Evolutionary conservation across 2,329 filamentous ascomycete genomes (phyloP), one percentile per base, ranked within the genome.

Genomic region (Byssoonygena ceratinophila): DNA sequence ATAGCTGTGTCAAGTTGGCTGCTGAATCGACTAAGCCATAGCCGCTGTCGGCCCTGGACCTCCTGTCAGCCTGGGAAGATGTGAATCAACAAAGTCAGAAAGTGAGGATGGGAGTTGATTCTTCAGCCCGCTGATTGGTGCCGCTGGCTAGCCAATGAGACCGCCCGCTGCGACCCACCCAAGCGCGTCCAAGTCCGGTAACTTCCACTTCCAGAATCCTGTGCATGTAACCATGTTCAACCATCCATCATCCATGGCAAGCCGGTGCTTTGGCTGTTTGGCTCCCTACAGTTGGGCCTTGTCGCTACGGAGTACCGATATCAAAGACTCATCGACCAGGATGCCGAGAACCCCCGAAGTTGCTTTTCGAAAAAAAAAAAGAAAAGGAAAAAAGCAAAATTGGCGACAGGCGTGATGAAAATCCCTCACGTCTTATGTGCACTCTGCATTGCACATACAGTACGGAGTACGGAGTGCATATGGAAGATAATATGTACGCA

Each of bases 341-440:
- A 16, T 45, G 14, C 25, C 25, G 41, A 32, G n/a, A 31, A 46
- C 7, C 12, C 20, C 1, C 31, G 9, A 34, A 22, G 44, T 31
- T 16, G 41, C 27, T 44, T 31, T 27, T 27, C 7, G 39, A 44
- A 44, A 9, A 29, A 20, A 46, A 36, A 36, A 12, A 3, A 36
- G 23, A 34, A 22, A n/a, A n/a, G n/a, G n/a, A 9, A 29, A 20
- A 46, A 36, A 36, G 18, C n/a, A 36, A 34, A 34, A 22, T 4
- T 14, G 12, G 14, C 22, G n/a, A 18, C 47, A 23, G 27, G 18
- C 47, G 8, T 43, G 47, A 32, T 31, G 18, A 31, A 50, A 50
- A 50, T 50, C 47, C 37, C 47, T 20, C 47, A 50, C 27, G n/a
- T n/a, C n/a, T n/a, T n/a, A n/a, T n/a, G n/a, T n/a, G 9, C 20